phyloP scores from a whole-genome alignment of 179 eudicot species.

The Beta macrorhiza region DNA sequence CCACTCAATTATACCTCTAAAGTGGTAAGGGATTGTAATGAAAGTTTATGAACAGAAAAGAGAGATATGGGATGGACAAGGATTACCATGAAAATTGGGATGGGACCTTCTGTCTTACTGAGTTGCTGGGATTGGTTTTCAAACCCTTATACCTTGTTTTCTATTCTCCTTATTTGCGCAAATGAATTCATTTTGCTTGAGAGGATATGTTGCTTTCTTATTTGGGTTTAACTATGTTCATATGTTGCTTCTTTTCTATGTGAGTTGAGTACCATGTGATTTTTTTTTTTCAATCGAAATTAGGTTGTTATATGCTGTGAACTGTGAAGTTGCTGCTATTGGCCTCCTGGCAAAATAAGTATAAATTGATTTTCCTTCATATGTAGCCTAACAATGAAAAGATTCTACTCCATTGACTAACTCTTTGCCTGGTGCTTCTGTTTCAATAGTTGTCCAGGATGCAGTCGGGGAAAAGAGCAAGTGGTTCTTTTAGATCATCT shows the following conservation, averaged over 20 bases:
- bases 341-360: background rate
- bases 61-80: too few relatives aligned
- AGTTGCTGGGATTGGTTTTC: background rate
- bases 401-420: constrained; percentile 6
- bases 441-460: constrained; percentile 52
- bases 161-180: background rate
- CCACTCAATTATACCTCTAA: too few relatives aligned
- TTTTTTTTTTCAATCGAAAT: background rate
- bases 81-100: too few relatives aligned
- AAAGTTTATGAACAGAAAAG: too few relatives aligned
- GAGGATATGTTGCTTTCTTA: background rate
- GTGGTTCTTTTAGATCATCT: constrained; percentile 63
- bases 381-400: background rate
- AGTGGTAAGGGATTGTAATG: too few relatives aligned
- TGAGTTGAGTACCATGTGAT: background rate
- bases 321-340: background rate
- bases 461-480: constrained; percentile 55
- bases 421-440: constrained; percentile 9
- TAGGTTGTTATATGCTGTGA: background rate
- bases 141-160: background rate
- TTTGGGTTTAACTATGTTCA: background rate
- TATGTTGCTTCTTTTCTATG: background rate
- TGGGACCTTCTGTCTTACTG: background rate
- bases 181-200: background rate
- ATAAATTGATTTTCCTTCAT: background rate